Evolutionary conservation across 106 monocot species (phyloP).

Genomic region (Dendrobium huoshanense): DNA sequence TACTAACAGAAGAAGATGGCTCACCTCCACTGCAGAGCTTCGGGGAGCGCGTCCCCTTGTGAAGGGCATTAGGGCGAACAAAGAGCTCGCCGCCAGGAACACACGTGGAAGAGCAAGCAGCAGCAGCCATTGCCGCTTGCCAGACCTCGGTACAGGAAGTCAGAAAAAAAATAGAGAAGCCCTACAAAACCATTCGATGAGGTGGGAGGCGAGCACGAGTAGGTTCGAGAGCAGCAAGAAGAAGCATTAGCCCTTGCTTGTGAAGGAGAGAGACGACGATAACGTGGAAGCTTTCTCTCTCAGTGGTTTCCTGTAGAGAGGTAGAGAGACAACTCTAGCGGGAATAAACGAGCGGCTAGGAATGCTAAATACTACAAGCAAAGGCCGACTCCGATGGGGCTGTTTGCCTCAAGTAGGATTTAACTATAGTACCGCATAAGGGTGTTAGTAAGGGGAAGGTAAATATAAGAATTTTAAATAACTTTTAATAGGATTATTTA

Average conservation of each 20-base stretch:
- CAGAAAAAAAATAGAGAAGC: background rate
- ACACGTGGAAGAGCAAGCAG: conserved; percentile 1
- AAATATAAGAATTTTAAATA: no score
- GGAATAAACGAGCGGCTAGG: no score
- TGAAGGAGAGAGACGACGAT: background rate
- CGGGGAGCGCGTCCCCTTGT: background rate
- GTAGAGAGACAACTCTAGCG: background rate
- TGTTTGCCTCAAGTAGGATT: no score
- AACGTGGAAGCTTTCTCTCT: no score
- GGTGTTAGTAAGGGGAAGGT: no score
- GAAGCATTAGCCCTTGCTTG: background rate
- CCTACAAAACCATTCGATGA: background rate
- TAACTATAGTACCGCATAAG: no score
- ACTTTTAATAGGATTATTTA: no score
- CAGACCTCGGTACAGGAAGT: background rate
- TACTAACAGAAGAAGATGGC: background rate
- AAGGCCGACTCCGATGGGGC: no score
- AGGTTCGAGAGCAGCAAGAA: background rate
- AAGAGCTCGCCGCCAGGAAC: background rate
- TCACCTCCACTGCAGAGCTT: conserved; percentile 4
- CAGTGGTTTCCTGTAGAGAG: background rate
- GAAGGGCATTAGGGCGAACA: background rate
- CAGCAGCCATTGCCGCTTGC: background rate
- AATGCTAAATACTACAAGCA: no score
- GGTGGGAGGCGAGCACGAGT: background rate